Conservation (phyloP, 306 rosid species). For the Glycine latifolia region DNA sequence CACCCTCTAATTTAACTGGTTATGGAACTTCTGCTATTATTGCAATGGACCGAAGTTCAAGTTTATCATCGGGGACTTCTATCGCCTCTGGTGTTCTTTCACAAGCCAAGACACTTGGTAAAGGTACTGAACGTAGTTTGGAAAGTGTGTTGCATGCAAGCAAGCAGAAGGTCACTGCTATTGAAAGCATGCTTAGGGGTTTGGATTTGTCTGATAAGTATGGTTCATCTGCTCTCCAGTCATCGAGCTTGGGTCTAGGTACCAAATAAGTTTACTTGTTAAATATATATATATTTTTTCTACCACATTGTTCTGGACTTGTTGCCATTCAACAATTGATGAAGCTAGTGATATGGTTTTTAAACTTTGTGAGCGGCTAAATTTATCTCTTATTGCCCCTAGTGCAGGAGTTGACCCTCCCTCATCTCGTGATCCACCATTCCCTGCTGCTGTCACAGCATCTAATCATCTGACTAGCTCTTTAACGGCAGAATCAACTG, state of each 20-base stretch:
- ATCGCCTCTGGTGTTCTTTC: conserved; percentile 78
- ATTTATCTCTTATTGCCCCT: conserved; percentile 80
- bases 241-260: conserved; percentile 99
- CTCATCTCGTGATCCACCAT: conserved; percentile 99
- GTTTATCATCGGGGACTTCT: conserved; percentile 81
- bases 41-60: conserved; percentile 96
- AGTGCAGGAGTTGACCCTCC: conserved; percentile 99
- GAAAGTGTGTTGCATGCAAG: conserved; percentile 96
- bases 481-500: conserved; percentile 65
- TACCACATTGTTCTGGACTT: no score
- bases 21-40: conserved; percentile 99
- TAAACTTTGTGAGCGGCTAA: conserved; percentile 75
- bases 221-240: conserved; percentile 68
- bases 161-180: conserved; percentile 98
- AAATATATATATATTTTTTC: conserved; percentile 3
- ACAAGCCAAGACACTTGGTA: conserved; percentile 77
- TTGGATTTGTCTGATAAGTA: conserved; percentile 89
- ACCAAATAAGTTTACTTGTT: conserved; percentile 57
- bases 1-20: conserved; percentile 78
- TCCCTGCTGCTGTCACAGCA: conserved; percentile 87
- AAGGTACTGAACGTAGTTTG: conserved; percentile 86
- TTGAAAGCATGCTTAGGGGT: conserved; percentile 99
- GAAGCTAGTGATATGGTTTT: conserved; percentile 23
- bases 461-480: conserved; percentile 74
- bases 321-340: no score